Conservation (phyloP, 176 grass and related monocot species). For the Avena atlantica region DNA sequence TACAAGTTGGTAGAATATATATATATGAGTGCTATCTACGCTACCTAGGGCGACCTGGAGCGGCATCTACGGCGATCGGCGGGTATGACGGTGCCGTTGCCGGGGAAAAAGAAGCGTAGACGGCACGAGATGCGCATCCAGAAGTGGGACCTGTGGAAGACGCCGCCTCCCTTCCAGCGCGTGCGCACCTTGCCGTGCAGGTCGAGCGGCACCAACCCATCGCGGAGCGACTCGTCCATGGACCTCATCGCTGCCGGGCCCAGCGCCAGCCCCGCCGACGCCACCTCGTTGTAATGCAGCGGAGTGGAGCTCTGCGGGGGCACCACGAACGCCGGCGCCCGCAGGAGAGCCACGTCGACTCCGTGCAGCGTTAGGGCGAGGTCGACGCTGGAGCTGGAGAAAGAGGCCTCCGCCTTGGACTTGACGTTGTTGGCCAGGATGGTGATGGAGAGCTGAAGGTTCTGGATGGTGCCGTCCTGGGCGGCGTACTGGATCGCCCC, state of each 20-base stretch:
- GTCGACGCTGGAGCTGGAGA: conserved; percentile 36
- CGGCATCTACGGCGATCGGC: conserved; percentile 40
- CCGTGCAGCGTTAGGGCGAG: conserved; percentile 50
- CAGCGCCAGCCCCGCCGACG: conserved; percentile 31
- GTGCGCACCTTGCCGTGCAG: conserved; percentile 58
- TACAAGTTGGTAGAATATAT: no score
- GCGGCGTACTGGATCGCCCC: conserved; percentile 41
- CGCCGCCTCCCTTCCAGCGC: conserved; percentile 67
- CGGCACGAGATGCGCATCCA: conserved; percentile 55
- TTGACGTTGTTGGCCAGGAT: conserved; percentile 61
- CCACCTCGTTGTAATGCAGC: conserved; percentile 49
- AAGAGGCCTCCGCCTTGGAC: conserved; percentile 51
- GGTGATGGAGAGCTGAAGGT: conserved; percentile 40
- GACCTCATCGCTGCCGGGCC: conserved; percentile 41
- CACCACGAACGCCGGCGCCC: conserved; percentile 50
- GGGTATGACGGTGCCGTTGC: conserved; percentile 51
- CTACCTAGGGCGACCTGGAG: conserved; percentile 25
- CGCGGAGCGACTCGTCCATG: conserved; percentile 53
- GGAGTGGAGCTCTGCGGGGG: conserved; percentile 48
- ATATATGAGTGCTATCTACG: no score
- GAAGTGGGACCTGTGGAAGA: conserved; percentile 50
- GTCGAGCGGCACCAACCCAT: conserved; percentile 52
- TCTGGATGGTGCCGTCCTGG: conserved; percentile 44
- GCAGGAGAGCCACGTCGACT: conserved; percentile 46
- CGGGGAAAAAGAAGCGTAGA: conserved; percentile 53